phyloP scores from a whole-genome alignment of 805 yeast genomes.

The Wickerhamiella azyma region DNA sequence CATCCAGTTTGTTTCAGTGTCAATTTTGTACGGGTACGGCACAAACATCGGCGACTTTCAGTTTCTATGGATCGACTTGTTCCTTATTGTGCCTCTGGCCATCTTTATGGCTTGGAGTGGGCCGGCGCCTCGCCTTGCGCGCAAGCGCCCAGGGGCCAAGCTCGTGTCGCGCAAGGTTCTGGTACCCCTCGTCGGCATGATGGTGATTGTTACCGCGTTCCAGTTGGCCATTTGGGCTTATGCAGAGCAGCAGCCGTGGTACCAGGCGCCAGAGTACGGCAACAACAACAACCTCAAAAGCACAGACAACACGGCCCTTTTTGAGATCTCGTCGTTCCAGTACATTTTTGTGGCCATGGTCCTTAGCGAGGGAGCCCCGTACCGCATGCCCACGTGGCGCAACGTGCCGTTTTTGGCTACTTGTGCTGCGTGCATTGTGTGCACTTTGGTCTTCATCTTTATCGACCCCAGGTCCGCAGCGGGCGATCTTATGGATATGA shows the following conservation, averaged over 20 bases:
- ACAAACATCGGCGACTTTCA: conserved; percentile 94
- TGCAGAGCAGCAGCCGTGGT: conserved; percentile 51
- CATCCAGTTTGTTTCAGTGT: conserved; percentile 81
- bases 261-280: conserved; percentile 65
- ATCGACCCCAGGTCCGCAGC: conserved; percentile 35
- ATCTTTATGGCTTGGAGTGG: conserved; percentile 95
- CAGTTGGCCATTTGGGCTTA: conserved; percentile 61
- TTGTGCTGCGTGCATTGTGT: conserved; percentile 34
- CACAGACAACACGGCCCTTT: conserved; percentile 79
- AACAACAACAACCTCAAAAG: conserved; percentile 69
- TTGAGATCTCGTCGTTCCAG: conserved; percentile 73
- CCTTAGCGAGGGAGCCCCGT: conserved; percentile 89
- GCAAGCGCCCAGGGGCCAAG: conserved; percentile 86
- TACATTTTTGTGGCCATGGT: conserved; percentile 73
- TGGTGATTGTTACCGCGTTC: conserved; percentile 45
- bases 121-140: conserved; percentile 45
- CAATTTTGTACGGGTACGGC: conserved; percentile 74
- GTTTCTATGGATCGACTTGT: conserved; percentile 83
- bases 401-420: conserved; percentile 60
- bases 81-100: conserved; percentile 85
- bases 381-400: conserved; percentile 56
- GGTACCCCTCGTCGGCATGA: conserved; percentile 69
- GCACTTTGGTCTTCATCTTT: conserved; percentile 44
- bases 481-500: conserved; percentile 65
- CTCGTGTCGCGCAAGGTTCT: conserved; percentile 79